phyloP scores from a whole-genome alignment of 371 early-diverging fungal genomes.

The Encephalitozoon intestinalis region DNA sequence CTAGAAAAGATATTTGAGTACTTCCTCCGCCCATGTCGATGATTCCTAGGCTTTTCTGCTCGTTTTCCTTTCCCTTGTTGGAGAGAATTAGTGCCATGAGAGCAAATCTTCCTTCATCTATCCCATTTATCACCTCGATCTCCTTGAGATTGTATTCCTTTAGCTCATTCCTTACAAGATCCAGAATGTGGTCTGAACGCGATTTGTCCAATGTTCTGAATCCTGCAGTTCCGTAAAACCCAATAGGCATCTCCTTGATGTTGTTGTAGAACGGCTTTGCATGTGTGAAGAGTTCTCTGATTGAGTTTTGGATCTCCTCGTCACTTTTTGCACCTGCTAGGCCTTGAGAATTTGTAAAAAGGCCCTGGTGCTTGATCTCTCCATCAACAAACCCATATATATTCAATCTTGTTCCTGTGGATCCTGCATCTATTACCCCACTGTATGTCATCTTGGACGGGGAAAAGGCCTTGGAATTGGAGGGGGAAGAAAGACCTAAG shows the following conservation, averaged over 20 bases:
- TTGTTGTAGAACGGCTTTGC: not conserved
- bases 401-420: constrained; percentile 57
- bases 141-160: constrained; percentile 45
- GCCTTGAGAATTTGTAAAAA: not conserved
- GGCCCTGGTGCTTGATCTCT: constrained; percentile 9
- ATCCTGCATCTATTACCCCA: constrained; percentile 55
- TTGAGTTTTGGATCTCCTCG: not conserved
- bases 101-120: constrained; percentile 45
- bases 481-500: not conserved
- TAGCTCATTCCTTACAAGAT: constrained; percentile 15
- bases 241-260: constrained; percentile 47
- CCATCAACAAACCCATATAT: constrained; percentile 48
- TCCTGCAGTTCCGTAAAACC: constrained; percentile 57
- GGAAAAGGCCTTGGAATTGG: not conserved
- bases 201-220: constrained; percentile 31
- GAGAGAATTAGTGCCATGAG: constrained; percentile 39
- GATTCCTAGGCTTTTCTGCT: constrained; percentile 29
- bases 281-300: not conserved
- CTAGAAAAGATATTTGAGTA: constrained; percentile 46
- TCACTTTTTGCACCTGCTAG: not conserved
- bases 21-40: constrained; percentile 60
- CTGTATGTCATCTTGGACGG: not conserved
- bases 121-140: constrained; percentile 44
- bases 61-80: constrained; percentile 52
- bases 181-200: constrained; percentile 16